Base-by-base conservation (phyloP, 257 asterid genomes). In the Ocimum tenuiflorum region DNA sequence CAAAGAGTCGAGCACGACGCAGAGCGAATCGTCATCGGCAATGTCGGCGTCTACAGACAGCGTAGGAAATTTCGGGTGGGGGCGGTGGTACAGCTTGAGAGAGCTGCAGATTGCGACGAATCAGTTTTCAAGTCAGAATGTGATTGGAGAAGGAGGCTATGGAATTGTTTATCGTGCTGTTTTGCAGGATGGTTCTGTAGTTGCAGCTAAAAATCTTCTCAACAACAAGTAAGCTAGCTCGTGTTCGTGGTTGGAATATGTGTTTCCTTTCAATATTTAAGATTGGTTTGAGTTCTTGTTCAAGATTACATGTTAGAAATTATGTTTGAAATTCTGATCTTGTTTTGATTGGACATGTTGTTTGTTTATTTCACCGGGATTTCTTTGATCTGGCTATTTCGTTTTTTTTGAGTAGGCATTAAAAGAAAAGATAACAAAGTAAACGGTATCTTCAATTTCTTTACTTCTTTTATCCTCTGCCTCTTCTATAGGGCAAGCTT, bases 131-230 rank as follows among this genome's bases (percentile, higher is more conserved):
- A 69, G 63, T 0, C 86, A 73, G 70, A 85, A 75, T 80, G 92
- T 90, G 75, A 78, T 90, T 23, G 97, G 97, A 46, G 87, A 90
- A 69, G 97, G 96, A 27, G 97, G 95, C 31, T 90, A 85, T 15
- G 97, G 97, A 18, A 60, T 87, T 57, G 97, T 90, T 46, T 90
- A 80, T 71, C 84, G 87, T 18, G 96, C 88, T 55, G 83, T 78
- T 60, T 67, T 87, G 67, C 75, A 36, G 31, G 96, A 81, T 52
- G 86, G 91, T 35, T 78, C 86, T 63, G 83, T 83, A 0, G 87
- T 90, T 43, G 97, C 97, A 48, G 85, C 87, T 18, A 90, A 90
- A 68, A 85, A 81, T 64, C 91, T 90, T 59, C 81, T 76, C 3
- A 87, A 90, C 73, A 90, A 84, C 77, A 90, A 83, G 97, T 90